Evolutionary conservation across 768 basidiomycete genomes (phyloP), one percentile per base, ranked within the genome.

Genomic region (Auricularia heimuer): DNA sequence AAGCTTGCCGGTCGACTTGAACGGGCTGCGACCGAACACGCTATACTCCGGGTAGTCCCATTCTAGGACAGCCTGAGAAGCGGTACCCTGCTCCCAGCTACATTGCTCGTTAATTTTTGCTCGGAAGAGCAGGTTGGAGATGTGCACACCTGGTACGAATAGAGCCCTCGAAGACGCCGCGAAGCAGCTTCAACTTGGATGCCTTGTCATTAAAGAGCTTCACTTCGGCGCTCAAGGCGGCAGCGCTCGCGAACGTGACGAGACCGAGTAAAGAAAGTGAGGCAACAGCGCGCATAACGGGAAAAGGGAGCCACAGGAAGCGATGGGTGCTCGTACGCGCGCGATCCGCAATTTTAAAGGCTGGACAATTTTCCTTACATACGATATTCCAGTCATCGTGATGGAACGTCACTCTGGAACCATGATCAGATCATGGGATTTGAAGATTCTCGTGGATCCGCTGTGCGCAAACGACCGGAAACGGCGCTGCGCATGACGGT

Each of bases 51-150:
- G 65, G 37, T 72, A 66, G 61, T 72, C 67, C 36, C 61, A 67
- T 60, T 73, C 71, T 21, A 74, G 64, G 16, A 73, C 65, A 16
- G 67, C 69, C 3, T 63, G 68, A 6, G 67, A 66, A n/a, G 73
- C 73, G 14, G 73, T 74, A 42, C 73, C 73, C 63, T 74, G 73
- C 67, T 73, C 73, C 72, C 73, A 74, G 54, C 73, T 74, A n/a
- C 33, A 12, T 11, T 16, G 61, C 34, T 34, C n/a, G 44, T n/a
- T 14, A 18, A 16, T 29, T 18, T 56, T 29, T 34, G 29, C 14
- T 21, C 11, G 11, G 63, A 12, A 45, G 36, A 21, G 6, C 11
- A 56, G 11, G 4, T 21, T 37, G 16, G 21, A 16, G 58, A 8
- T 18, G 34, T 21, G 63, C 67, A 29, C 54, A 72, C 72, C 71